Conservation (phyloP, 371 early-diverging fungal species). For the Actinomortierella wolfii region DNA sequence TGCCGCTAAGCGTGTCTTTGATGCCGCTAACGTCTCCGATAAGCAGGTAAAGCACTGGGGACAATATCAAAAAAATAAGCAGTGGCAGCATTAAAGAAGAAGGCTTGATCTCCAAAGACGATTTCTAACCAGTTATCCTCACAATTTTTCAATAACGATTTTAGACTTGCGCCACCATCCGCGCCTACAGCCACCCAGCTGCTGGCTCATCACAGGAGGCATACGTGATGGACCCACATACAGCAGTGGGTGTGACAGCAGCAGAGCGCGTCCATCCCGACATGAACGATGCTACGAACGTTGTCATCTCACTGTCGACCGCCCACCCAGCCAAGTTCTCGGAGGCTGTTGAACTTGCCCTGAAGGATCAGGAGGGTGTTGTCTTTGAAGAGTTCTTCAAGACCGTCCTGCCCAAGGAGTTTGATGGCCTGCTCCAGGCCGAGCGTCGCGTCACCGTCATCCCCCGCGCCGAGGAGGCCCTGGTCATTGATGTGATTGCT, state of each 20-base stretch:
- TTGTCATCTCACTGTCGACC: constrained; percentile 83
- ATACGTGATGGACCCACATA: constrained; percentile 95
- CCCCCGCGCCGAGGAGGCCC: constrained; percentile 59
- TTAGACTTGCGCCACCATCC: constrained; percentile 78
- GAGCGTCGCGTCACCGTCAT: constrained; percentile 66
- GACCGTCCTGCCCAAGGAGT: constrained; percentile 71
- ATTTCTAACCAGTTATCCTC: too few species aligned
- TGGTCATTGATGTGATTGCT: constrained; percentile 65
- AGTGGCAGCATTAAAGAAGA: neutral
- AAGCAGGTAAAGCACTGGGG: constrained; percentile 46
- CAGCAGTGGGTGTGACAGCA: constrained; percentile 92
- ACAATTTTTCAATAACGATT: too few species aligned
- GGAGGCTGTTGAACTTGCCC: constrained; percentile 84
- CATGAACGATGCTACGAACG: constrained; percentile 20
- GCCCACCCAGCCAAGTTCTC: constrained; percentile 98
- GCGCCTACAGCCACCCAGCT: constrained; percentile 61
- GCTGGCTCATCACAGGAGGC: constrained; percentile 50
- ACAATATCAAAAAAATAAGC: neutral
- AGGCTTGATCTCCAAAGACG: too few species aligned
- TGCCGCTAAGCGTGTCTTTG: constrained; percentile 75
- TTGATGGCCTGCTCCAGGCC: constrained; percentile 72
- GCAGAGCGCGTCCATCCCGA: constrained; percentile 59
- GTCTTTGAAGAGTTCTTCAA: constrained; percentile 58
- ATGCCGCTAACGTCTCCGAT: constrained; percentile 79
- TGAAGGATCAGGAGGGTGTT: constrained; percentile 61